Evolutionary conservation across 2,329 filamentous ascomycete genomes (phyloP).

Genomic region (Periglandula ipomoeae): DNA sequence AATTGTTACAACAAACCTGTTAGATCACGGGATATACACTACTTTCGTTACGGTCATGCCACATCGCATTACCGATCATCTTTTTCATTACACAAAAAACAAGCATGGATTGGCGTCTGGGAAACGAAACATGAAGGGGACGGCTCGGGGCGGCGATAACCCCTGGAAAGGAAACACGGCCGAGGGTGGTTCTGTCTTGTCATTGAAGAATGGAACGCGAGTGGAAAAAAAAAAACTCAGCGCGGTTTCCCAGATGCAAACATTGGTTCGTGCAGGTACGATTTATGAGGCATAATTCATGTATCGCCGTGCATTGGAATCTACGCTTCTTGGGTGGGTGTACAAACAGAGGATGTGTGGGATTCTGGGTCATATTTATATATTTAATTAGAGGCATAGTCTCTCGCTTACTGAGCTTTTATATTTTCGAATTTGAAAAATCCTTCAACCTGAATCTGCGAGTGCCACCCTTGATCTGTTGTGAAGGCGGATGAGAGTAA

Average conservation of each 20-base stretch:
- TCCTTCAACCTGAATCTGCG: too few relatives aligned
- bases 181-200: not conserved
- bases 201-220: not conserved
- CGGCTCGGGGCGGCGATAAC: not conserved
- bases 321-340: not conserved
- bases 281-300: not conserved
- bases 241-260: not conserved
- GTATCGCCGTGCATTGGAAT: not conserved
- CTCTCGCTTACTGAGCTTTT: not conserved
- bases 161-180: not conserved
- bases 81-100: not conserved
- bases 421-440: not conserved
- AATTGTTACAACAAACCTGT: not conserved
- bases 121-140: not conserved
- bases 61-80: not conserved
- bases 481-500: too few relatives aligned
- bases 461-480: too few relatives aligned
- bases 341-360: not conserved
- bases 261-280: not conserved
- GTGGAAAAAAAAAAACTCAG: not conserved
- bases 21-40: not conserved
- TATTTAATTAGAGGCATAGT: not conserved
- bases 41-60: not conserved
- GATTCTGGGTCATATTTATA: not conserved
- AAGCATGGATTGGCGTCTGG: constrained; percentile 5